Evolutionary conservation across 345 rosid genomes (phyloP).

Genomic region (Psidium friedrichsthalianum): DNA sequence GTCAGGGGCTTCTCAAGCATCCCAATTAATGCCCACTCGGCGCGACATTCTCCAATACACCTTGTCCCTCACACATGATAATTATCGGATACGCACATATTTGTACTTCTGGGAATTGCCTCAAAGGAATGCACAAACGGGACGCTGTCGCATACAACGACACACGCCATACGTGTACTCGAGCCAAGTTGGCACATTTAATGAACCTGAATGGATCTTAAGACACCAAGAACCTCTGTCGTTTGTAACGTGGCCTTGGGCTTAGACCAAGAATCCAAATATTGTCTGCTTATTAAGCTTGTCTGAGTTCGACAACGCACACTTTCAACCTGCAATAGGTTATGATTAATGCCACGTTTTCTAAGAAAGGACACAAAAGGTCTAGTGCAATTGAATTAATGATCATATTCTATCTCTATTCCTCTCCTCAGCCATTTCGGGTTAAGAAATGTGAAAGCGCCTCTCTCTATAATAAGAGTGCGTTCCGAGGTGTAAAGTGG

Average conservation of each 20-base stretch:
- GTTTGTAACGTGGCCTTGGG: too few species aligned
- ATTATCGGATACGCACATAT: neutral
- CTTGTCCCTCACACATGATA: neutral
- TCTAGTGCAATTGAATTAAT: neutral
- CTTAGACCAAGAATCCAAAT: neutral
- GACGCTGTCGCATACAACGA: rapidly evolving
- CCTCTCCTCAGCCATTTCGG: too few species aligned
- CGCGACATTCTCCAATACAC: neutral
- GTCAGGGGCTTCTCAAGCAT: neutral
- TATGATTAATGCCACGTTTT: neutral
- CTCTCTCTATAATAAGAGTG: too few species aligned
- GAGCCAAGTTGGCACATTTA: neutral
- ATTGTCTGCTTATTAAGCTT: neutral
- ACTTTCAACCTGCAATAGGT: neutral
- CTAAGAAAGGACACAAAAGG: neutral
- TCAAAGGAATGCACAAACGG: neutral
- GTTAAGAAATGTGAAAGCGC: too few species aligned
- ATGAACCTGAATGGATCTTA: neutral
- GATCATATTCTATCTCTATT: neutral
- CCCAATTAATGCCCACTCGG: neutral
- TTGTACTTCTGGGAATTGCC: neutral
- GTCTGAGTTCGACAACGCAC: neutral
- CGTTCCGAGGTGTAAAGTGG: too few species aligned
- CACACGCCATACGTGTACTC: neutral
- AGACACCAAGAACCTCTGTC: neutral